Percentiles rank a stretch among this genome's conserved stretches.
phyloP scores from a whole-genome alignment of 352 stramenopile species.

The Globisporangium irregulare region DNA sequence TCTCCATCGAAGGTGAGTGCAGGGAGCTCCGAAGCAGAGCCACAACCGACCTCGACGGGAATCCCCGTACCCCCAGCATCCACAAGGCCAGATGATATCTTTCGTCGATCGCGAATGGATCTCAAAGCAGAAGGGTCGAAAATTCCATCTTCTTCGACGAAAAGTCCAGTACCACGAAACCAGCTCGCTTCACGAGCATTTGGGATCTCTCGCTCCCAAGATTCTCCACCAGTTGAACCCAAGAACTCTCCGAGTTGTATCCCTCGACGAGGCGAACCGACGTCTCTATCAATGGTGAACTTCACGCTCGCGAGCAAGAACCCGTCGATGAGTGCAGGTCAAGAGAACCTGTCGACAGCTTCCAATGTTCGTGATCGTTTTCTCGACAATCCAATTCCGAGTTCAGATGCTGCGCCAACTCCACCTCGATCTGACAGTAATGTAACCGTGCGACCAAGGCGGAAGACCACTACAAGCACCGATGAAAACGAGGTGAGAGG shows the following conservation, averaged over 20 bases:
- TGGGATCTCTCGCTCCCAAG: slow-evolving; percentile 11
- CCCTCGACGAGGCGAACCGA: slow-evolving; percentile 1
- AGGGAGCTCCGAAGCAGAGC: not conserved
- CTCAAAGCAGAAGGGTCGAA: slow-evolving; percentile 15
- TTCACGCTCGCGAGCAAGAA: not conserved
- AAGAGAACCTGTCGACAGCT: not conserved
- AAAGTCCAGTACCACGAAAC: slow-evolving; percentile 3
- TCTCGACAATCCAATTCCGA: slow-evolving; percentile 15
- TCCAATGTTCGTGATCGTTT: slow-evolving; percentile 6
- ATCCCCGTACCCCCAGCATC: slow-evolving; percentile 12
- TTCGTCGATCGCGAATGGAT: slow-evolving; percentile 17
- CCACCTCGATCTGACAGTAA: slow-evolving; percentile 13
- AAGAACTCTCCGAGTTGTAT: slow-evolving; percentile 8
- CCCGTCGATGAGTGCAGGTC: not conserved
- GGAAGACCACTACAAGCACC: not conserved
- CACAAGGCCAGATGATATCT: slow-evolving; percentile 12
- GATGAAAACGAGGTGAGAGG: not conserved
- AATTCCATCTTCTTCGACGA: slow-evolving; percentile 14
- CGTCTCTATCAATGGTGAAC: slow-evolving; percentile 2
- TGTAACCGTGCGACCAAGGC: slow-evolving; percentile 12
- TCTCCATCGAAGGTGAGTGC: not conserved
- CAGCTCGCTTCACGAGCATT: not conserved
- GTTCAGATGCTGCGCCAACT: slow-evolving; percentile 5
- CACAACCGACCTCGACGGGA: not conserved
- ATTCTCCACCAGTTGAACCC: slow-evolving; percentile 6